Base-by-base conservation (phyloP, 2,329 filamentous ascomycete genomes). In the Botrytis medusae region DNA sequence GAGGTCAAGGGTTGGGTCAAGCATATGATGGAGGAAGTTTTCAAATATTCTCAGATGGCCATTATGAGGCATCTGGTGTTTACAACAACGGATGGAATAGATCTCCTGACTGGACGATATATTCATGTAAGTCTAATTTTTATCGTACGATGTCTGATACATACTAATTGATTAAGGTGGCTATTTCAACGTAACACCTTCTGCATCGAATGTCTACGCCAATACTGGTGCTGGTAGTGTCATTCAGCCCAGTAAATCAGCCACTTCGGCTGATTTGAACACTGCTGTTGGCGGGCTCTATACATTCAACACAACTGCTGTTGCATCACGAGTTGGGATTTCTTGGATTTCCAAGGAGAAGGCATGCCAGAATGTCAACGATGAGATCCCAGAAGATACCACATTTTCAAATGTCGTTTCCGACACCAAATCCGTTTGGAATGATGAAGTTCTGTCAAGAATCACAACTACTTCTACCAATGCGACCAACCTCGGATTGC, bases 61-160 rank as follows among this genome's bases (percentile, higher is more conserved):
- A 73, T 73, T 73, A 73, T 42, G 72, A 73, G 37, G 69, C 72
- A 40, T 71, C 72, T 61, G 72, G 72, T 20, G 46, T 73, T 29
- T 73, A 73, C 29, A 85, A 91, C 72, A 90, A 90, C 78, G 89
- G 90, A 34, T 91, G 90, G 90, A 92, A 92, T 74, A 83, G 86
- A 51, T 85, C 89, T 1, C 88, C 86, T 0, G 81, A 88, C 64
- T 92, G 88, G 88, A 87, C 84, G 0, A 87, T 90, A 20, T 88
- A 87, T 77, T 89, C 89, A 80, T 92, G 90, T 78, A 90, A 68
- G 75, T 84, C 14, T 84, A 82, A 29, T 77, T 34, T 73, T 37
- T 34, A n/a, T 60, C 37, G 78, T 82, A 69, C 57, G 25, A 46
- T 25, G 34, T 16, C 46, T 48, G n/a, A n/a, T 64, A 37, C 7